Percentiles rank a stretch among this genome's conserved stretches.
These are phyloP conservation scores for Mortierella sp. DNA, from an alignment of 371 early-diverging fungal species.

Conservation along the genomic window DNA sequence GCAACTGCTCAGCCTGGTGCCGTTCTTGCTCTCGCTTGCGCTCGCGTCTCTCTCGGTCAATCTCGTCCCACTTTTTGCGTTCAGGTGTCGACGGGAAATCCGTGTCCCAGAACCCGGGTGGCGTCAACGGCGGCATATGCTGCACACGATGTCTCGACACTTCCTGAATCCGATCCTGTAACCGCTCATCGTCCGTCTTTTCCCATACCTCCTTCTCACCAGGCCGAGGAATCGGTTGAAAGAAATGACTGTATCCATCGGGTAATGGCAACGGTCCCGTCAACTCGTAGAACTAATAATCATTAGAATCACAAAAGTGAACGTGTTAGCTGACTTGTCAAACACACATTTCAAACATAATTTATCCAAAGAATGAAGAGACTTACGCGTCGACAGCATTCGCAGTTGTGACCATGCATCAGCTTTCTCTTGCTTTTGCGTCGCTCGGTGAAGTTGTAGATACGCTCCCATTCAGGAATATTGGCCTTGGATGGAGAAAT, in stretches of 20 bases:
- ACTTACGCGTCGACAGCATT: slow-evolving; percentile 50
- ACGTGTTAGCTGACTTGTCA: too few species aligned
- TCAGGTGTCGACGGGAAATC: slow-evolving; percentile 49
- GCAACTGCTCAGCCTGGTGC: slow-evolving; percentile 13
- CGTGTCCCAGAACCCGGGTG: slow-evolving; percentile 53
- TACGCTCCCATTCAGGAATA: slow-evolving; percentile 17
- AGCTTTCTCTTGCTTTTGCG: slow-evolving; percentile 49
- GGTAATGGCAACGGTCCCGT: slow-evolving; percentile 50
- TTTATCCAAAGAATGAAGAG: not conserved
- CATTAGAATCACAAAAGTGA: not conserved
- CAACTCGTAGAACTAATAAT: slow-evolving; percentile 38
- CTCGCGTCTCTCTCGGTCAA: slow-evolving; percentile 42
- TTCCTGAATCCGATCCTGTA: slow-evolving; percentile 47
- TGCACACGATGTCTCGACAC: slow-evolving; percentile 56
- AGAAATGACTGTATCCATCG: slow-evolving; percentile 51
- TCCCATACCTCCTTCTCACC: slow-evolving; percentile 49
- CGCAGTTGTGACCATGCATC: slow-evolving; percentile 56
- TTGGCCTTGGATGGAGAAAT: not conserved
- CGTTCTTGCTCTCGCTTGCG: slow-evolving; percentile 21
- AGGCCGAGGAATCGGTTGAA: slow-evolving; percentile 48
- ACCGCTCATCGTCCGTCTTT: slow-evolving; percentile 25
- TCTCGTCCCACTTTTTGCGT: slow-evolving; percentile 41
- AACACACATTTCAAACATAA: not conserved
- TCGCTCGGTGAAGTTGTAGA: slow-evolving; percentile 48
- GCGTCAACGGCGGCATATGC: slow-evolving; percentile 36